These are phyloP conservation scores for Emergomyces orientalis DNA, from an alignment of 2,329 filamentous ascomycete species.

Conservation along the genomic window DNA sequence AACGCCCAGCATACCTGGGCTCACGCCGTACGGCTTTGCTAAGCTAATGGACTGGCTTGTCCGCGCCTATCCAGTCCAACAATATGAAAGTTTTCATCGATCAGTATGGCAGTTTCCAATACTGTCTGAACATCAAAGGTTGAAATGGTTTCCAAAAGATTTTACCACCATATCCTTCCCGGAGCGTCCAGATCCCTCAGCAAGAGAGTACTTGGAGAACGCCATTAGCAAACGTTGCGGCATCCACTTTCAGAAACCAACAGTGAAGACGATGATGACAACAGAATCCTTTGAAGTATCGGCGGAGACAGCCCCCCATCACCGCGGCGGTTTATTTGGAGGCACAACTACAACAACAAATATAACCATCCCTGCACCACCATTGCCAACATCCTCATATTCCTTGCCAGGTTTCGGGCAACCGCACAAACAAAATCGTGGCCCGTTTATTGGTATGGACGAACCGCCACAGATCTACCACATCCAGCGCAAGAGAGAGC, in stretches of 20 bases:
- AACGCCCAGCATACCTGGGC: constrained; percentile 51
- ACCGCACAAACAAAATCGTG: constrained; percentile 8
- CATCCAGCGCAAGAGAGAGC: constrained; percentile 57
- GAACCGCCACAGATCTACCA: constrained; percentile 39
- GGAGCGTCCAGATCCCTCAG: constrained; percentile 44
- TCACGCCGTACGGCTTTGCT: constrained; percentile 60
- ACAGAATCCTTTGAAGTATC: constrained; percentile 49
- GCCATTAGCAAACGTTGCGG: constrained; percentile 48
- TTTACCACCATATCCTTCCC: constrained; percentile 61
- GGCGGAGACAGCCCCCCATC: too few species aligned
- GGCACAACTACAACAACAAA: constrained; percentile 23
- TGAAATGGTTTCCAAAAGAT: constrained; percentile 72
- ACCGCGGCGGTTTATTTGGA: not conserved
- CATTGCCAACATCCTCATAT: not conserved
- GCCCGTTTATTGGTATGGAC: constrained; percentile 24
- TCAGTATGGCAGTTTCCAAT: constrained; percentile 65
- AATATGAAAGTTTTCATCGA: constrained; percentile 59
- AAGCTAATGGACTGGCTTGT: constrained; percentile 63
- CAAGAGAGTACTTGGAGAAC: constrained; percentile 52
- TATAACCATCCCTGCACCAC: not conserved
- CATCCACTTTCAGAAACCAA: constrained; percentile 36
- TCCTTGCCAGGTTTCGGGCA: too few species aligned
- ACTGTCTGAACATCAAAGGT: constrained; percentile 53
- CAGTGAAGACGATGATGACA: constrained; percentile 23
- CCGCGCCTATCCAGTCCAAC: constrained; percentile 64